Percentiles rank a stretch among this genome's conserved stretches.
These are phyloP conservation scores for Tetrahymena malaccensis DNA, from an alignment of 73 alveolate genomes.

Conservation along the genomic window DNA sequence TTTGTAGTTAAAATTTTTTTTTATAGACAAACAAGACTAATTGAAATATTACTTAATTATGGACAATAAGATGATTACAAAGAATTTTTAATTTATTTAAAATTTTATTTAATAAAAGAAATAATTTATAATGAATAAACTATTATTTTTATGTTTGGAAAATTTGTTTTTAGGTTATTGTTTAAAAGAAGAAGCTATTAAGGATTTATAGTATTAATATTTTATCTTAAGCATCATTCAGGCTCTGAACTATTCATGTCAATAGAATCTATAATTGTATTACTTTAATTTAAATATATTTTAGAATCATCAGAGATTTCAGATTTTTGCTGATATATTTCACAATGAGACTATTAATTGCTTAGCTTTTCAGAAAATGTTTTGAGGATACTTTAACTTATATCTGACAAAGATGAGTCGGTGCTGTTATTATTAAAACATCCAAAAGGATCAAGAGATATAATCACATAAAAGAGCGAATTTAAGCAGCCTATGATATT, in stretches of 20 bases:
- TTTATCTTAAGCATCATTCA: neutral
- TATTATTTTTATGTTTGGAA: neutral
- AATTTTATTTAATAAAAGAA: neutral
- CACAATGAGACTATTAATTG: neutral
- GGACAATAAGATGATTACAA: too few species aligned
- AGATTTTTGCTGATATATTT: neutral
- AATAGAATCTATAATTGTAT: neutral
- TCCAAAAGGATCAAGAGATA: neutral
- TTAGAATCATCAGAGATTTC: neutral
- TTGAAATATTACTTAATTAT: too few species aligned
- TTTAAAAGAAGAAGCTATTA: too few species aligned
- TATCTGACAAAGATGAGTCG: neutral
- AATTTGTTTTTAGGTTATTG: neutral
- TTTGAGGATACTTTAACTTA: neutral
- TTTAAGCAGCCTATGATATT: neutral
- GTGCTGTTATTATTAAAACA: neutral
- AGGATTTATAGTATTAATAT: neutral
- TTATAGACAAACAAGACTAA: too few species aligned
- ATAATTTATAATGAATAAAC: too few species aligned
- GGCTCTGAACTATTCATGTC: neutral
- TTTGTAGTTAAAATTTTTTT: too few species aligned
- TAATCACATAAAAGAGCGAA: neutral
- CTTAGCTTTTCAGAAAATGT: neutral
- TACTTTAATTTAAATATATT: neutral
- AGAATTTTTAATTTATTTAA: too few species aligned